Percentiles rank a stretch among this genome's conserved stretches.
These are phyloP conservation scores for Coemansia sp. DNA, from an alignment of 192 early-diverging fungal species.

Conservation along the genomic window DNA sequence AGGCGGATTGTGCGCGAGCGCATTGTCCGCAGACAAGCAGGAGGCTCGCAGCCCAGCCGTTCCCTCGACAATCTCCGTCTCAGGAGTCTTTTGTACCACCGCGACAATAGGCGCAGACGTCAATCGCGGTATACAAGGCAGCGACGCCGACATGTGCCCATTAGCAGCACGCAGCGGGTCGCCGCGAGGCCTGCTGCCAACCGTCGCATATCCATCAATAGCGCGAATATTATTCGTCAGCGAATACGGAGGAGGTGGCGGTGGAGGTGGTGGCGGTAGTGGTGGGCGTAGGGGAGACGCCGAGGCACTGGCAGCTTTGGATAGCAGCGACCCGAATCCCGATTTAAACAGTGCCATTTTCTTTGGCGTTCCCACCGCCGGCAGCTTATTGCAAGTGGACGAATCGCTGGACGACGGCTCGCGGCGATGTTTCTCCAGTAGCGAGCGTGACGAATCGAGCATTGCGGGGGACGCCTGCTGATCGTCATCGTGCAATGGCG, in stretches of 20 bases:
- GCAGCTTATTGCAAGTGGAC: background rate
- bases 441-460: no score
- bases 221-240: background rate
- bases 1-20: background rate
- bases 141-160: background rate
- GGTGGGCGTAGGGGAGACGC: background rate
- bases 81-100: no score
- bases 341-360: constrained; percentile 23
- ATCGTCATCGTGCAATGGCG: no score
- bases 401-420: background rate
- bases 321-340: constrained; percentile 34
- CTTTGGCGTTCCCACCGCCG: background rate
- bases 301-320: background rate
- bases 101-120: background rate
- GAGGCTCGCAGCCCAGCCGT: no score
- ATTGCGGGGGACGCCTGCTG: no score
- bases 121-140: background rate
- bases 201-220: background rate
- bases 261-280: background rate
- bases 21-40: background rate
- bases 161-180: no score
- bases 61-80: no score
- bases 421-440: no score
- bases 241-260: background rate
- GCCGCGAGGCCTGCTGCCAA: background rate